Conservation (phyloP, 345 rosid genomes). For the Raphanus sativus region DNA sequence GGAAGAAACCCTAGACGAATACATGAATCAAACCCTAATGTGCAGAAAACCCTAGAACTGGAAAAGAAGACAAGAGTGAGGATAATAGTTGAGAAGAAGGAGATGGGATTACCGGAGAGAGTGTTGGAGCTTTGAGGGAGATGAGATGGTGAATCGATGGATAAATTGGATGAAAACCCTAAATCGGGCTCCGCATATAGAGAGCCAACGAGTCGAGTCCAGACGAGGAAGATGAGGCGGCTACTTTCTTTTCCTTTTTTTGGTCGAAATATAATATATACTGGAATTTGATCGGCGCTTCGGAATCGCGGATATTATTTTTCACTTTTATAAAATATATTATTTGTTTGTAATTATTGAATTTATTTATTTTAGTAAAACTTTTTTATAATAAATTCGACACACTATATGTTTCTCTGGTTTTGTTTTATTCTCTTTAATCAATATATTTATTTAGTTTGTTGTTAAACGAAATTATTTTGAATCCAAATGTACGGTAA, state of each 20-base stretch:
- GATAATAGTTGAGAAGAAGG: neutral
- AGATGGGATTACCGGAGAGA: slow-evolving; percentile 10
- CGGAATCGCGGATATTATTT: no score
- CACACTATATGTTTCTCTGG: no score
- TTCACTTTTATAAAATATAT: no score
- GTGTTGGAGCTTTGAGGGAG: neutral
- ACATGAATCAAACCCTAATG: neutral
- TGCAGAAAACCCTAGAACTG: neutral
- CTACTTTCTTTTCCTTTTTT: slow-evolving; percentile 10
- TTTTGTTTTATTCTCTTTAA: no score
- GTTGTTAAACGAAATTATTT: no score
- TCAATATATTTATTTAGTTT: no score
- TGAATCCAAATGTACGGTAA: no score
- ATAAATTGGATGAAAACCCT: slow-evolving; percentile 21
- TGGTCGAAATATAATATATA: neutral
- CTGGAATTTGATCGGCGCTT: no score
- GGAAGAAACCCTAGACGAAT: neutral
- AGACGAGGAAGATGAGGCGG: slow-evolving; percentile 36
- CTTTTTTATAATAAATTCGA: no score
- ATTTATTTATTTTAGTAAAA: no score
- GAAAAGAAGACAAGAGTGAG: neutral
- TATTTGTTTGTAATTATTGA: no score
- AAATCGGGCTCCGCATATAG: slow-evolving; percentile 24
- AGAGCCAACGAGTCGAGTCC: neutral
- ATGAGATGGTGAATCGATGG: neutral